A percentile compares a stretch with the other conserved stretches of the same genome.
phyloP scores from a whole-genome alignment of 441 rosid species.

The Breynia disticha region DNA sequence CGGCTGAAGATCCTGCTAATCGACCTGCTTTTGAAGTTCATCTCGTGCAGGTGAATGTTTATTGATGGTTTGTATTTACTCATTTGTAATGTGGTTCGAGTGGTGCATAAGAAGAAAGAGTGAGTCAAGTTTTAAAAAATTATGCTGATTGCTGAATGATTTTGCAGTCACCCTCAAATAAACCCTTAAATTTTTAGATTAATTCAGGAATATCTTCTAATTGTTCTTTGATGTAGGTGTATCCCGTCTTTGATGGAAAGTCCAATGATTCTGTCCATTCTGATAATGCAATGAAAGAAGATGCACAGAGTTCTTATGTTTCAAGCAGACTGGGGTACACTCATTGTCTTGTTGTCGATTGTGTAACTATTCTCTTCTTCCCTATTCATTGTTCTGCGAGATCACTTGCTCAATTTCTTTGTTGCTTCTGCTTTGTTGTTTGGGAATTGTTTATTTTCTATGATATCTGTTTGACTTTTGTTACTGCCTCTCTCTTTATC shows the following conservation, averaged over 20 bases:
- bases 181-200: too few species aligned
- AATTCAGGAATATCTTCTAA: too few species aligned
- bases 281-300: conserved; percentile 55
- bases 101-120: too few species aligned
- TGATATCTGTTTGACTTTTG: conserved; percentile 6
- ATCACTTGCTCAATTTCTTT: neutral
- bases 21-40: conserved; percentile 80
- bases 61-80: neutral
- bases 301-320: conserved; percentile 59
- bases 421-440: conserved; percentile 4
- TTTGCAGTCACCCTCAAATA: too few species aligned
- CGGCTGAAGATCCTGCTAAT: conserved; percentile 74
- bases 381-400: neutral
- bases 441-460: neutral
- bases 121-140: too few species aligned
- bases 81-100: too few species aligned
- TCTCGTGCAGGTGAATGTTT: conserved; percentile 55
- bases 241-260: conserved; percentile 37
- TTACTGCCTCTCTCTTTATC: conserved; percentile 15
- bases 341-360: conserved; percentile 5
- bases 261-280: conserved; percentile 31
- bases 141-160: neutral
- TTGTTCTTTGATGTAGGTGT: conserved; percentile 37
- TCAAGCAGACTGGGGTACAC: conserved; percentile 45
- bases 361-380: neutral